Base-by-base conservation (phyloP, 352 stramenopile species). In the Pythium rhizo-oryzae region DNA sequence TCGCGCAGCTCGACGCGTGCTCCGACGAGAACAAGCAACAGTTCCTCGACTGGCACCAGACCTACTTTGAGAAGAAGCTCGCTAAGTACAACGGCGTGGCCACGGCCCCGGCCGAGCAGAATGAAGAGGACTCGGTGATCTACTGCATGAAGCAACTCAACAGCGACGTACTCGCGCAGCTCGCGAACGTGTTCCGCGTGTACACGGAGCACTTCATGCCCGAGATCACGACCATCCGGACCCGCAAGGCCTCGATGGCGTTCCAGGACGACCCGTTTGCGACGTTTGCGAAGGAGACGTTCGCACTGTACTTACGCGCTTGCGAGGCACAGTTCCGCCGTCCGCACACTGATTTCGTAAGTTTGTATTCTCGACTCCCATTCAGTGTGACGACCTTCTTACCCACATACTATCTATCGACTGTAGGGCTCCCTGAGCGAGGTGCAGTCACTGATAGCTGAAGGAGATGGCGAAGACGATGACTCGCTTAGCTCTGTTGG, bases 1-100 rank as follows among this genome's bases (percentile, higher is more conserved):
- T 96, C 37, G 58, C 81, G 41, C 78, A 94, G 50, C 62, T 96
- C 41, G 83, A 85, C 18, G 80, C 78, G 6, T 92, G 85, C 69
- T 89, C 74, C 25, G 76, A 91, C 23, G 81, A 94, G 33, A 90
- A 92, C 65, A 87, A 85, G 7, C 83, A 93, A 57, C 88, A 93
- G 44, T 96, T 94, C 70, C 68, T 96, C 11, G 80, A 93, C 43
- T 96, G 88, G 88, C 85, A 96, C 53, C 82, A 93, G 57, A 41
- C 62, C 28, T 88, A 91, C 64, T 93, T 96, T 75, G 75, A 87
- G 12, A 76, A 78, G 46, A 69, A 65, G 19, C 62, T 92, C n/a
- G 69, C 69, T 35, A 59, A 65, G 24, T 91, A 85, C 71, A 78
- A 67, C 4, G n/a, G n/a, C n/a, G n/a, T n/a, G n/a, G n/a, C n/a